Percentiles rank a stretch among this genome's conserved stretches.
Conservation (phyloP, 2,329 filamentous ascomycete species). For the Acarospora socialis region DNA sequence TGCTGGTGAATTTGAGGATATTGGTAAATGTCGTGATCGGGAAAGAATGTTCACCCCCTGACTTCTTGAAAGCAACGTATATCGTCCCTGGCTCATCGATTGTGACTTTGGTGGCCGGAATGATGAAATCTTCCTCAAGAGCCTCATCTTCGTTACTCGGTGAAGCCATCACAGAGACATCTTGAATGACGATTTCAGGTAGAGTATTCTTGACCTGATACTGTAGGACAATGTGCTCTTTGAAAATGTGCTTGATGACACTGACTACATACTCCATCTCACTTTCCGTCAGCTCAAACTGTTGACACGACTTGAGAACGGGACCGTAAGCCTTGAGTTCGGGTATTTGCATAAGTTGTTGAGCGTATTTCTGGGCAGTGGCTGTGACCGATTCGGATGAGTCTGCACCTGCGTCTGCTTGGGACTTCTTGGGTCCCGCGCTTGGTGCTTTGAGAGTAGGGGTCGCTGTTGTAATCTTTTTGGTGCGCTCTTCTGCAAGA, state of each 20-base stretch:
- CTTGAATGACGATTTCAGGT: slow-evolving; percentile 75
- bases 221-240: slow-evolving; percentile 88
- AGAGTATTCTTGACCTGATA: slow-evolving; percentile 98
- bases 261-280: slow-evolving; percentile 95
- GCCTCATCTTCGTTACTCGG: slow-evolving; percentile 68
- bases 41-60: slow-evolving; percentile 60
- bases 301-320: slow-evolving; percentile 77
- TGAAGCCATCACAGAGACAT: slow-evolving; percentile 69
- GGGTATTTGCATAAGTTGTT: slow-evolving; percentile 75
- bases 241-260: slow-evolving; percentile 94
- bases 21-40: slow-evolving; percentile 77
- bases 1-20: slow-evolving; percentile 89
- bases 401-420: slow-evolving; percentile 54
- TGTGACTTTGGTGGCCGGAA: slow-evolving; percentile 67
- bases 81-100: slow-evolving; percentile 84
- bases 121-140: slow-evolving; percentile 76
- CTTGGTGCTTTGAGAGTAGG: slow-evolving; percentile 90
- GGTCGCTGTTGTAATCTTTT: slow-evolving; percentile 87
- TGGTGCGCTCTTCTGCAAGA: slow-evolving; percentile 86
- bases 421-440: slow-evolving; percentile 58
- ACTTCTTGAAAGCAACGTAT: slow-evolving; percentile 87
- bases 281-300: slow-evolving; percentile 84
- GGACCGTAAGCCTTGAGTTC: slow-evolving; percentile 82
- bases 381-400: slow-evolving; percentile 62
- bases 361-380: slow-evolving; percentile 73